A percentile compares a stretch with the other conserved stretches of the same genome.
phyloP scores from a whole-genome alignment of 495 filamentous ascomycete genomes.

The Penicillium angulare region DNA sequence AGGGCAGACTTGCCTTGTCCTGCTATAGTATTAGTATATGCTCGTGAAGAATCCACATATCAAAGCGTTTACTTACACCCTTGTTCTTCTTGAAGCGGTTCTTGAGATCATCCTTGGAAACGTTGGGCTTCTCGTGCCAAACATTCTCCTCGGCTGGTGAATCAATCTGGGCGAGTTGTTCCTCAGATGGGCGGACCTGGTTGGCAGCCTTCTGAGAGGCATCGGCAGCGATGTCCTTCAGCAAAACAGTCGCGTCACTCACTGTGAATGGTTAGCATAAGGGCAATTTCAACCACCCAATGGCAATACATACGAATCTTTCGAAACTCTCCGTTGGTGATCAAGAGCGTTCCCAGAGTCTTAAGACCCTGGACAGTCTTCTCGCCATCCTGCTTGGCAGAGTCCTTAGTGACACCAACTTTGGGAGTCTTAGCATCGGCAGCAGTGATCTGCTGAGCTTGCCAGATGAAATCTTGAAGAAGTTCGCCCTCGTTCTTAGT shows the following conservation, averaged over 20 bases:
- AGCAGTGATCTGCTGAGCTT: conserved; percentile 70
- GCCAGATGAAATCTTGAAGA: conserved; percentile 95
- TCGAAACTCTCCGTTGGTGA: conserved; percentile 95
- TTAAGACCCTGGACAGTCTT: conserved; percentile 81
- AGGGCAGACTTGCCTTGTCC: conserved; percentile 17
- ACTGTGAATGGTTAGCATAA: conserved; percentile 53
- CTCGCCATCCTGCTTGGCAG: conserved; percentile 76
- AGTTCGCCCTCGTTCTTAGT: conserved; percentile 95
- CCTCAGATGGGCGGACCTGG: conserved; percentile 73
- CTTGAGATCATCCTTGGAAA: conserved; percentile 70
- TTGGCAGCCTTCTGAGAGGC: conserved; percentile 79
- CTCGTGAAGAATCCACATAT: background rate
- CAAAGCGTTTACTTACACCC: conserved; percentile 32
- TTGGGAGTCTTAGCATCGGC: conserved; percentile 57
- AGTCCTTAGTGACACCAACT: no score
- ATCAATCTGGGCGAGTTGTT: conserved; percentile 76
- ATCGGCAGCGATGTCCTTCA: conserved; percentile 89
- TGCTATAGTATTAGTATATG: conserved; percentile 13
- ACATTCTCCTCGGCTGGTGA: conserved; percentile 80
- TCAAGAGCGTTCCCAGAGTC: conserved; percentile 81
- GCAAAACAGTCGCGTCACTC: conserved; percentile 76
- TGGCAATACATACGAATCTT: conserved; percentile 70
- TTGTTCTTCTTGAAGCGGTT: conserved; percentile 66
- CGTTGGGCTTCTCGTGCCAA: conserved; percentile 87
- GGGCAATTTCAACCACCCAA: background rate